Percentiles rank a stretch among this genome's conserved stretches.
Evolutionary conservation across 1,284 basidiomycete genomes (phyloP).

Genomic region (Leccinum pachyderme): DNA sequence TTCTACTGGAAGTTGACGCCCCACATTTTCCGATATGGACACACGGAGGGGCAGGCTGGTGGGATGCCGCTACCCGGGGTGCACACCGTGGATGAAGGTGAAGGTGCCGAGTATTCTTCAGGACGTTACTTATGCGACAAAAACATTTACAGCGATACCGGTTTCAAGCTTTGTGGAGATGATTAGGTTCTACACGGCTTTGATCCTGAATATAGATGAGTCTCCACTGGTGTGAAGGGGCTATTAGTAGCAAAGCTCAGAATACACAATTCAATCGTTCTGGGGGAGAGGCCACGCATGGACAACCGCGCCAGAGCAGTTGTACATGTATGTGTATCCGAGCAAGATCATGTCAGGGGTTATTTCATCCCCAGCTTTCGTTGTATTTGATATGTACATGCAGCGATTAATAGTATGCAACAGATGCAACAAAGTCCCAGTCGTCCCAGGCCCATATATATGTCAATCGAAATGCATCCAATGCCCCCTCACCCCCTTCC

Average conservation of each 20-base stretch:
- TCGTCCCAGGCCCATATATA: neutral
- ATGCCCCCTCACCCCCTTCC: constrained; percentile 65
- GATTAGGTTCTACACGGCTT: constrained; percentile 44
- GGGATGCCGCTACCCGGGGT: constrained; percentile 37
- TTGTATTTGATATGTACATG: constrained; percentile 5
- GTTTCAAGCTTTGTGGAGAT: constrained; percentile 41
- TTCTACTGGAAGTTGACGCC: constrained; percentile 48
- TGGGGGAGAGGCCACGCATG: too few species aligned
- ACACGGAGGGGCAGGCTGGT: constrained; percentile 23
- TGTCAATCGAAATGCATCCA: constrained; percentile 62
- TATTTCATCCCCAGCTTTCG: neutral
- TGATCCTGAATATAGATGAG: constrained; percentile 51
- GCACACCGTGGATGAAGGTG: constrained; percentile 50
- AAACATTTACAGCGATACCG: constrained; percentile 32
- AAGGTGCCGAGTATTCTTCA: neutral
- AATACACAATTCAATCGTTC: too few species aligned
- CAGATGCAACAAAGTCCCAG: neutral
- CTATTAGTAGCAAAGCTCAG: too few species aligned
- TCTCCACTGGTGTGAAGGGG: neutral
- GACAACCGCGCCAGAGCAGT: too few species aligned
- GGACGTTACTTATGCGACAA: neutral
- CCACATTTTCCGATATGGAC: constrained; percentile 52
- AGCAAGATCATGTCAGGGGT: too few species aligned
- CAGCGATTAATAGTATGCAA: constrained; percentile 2
- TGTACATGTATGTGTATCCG: too few species aligned